These are phyloP conservation scores for Kwoniella botswanensis DNA, from an alignment of 768 basidiomycete species.

Conservation along the genomic window DNA sequence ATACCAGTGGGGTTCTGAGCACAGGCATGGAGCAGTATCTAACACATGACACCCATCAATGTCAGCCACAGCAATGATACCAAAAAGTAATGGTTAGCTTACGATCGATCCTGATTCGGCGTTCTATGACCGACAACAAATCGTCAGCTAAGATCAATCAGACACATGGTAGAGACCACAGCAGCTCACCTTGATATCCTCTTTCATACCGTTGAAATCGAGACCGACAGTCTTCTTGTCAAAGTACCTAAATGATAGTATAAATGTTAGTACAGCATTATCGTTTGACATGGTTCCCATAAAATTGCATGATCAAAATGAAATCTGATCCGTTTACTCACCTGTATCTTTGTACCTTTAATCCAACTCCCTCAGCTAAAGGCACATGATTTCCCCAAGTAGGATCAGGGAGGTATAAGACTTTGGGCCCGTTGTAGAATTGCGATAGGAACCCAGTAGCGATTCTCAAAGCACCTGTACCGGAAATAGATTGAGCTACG, in stretches of 20 bases:
- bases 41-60: not conserved
- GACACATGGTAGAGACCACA: not conserved
- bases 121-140: slow-evolving; percentile 47
- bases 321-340: slow-evolving; percentile 1
- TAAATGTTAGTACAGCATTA: not conserved
- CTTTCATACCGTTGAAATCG: slow-evolving; percentile 87
- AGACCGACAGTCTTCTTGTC: slow-evolving; percentile 83
- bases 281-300: no score
- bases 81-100: slow-evolving; percentile 1
- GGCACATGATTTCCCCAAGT: slow-evolving; percentile 95
- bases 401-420: slow-evolving; percentile 83
- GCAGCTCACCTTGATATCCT: slow-evolving; percentile 72
- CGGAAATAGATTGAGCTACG: slow-evolving; percentile 92
- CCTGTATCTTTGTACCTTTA: slow-evolving; percentile 77
- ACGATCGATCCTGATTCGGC: slow-evolving; percentile 75
- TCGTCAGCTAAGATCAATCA: not conserved
- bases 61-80: slow-evolving; percentile 6
- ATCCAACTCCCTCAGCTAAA: slow-evolving; percentile 85
- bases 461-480: slow-evolving; percentile 95
- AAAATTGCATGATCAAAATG: no score
- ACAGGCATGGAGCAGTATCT: slow-evolving; percentile 87
- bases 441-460: slow-evolving; percentile 88
- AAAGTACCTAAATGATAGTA: slow-evolving; percentile 64
- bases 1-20: slow-evolving; percentile 99
- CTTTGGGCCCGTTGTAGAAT: slow-evolving; percentile 75